Conservation (phyloP, 1,284 basidiomycete genomes). For the Schizophyllum amplum region DNA sequence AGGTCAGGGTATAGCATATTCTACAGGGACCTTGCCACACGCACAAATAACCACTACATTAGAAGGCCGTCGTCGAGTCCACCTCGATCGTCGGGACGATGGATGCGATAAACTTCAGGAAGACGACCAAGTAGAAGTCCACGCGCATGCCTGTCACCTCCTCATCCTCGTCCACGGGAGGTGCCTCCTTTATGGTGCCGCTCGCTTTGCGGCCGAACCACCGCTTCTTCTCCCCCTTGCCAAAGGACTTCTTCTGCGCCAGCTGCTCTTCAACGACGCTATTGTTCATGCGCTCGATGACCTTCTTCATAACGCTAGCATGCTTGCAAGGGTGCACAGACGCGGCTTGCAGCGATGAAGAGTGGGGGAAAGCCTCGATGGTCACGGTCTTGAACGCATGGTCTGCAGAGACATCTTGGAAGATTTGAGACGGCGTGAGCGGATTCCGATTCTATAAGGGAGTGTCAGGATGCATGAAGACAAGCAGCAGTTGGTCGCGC, state of each 20-base stretch:
- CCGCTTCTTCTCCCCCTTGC: conserved; percentile 70
- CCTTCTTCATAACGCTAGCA: conserved; percentile 99
- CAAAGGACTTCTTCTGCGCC: conserved; percentile 40
- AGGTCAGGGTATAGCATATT: too few relatives aligned
- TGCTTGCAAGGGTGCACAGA: conserved; percentile 99
- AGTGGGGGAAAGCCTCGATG: conserved; percentile 96
- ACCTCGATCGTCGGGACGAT: conserved; percentile 95
- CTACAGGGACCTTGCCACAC: too few relatives aligned
- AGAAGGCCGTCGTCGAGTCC: conserved; percentile 84
- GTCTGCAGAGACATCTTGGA: conserved; percentile 96
- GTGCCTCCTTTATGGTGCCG: conserved; percentile 46
- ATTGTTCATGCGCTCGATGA: conserved; percentile 97
- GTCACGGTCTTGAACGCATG: conserved; percentile 99
- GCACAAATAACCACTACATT: conserved; percentile 12
- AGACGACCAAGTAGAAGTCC: conserved; percentile 92
- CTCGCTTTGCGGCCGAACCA: conserved; percentile 76
- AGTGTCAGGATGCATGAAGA: conserved; percentile 6
- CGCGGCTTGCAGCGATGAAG: conserved; percentile 74
- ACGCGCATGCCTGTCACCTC: conserved; percentile 85
- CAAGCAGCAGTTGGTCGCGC: conserved; percentile 13
- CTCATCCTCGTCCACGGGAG: conserved; percentile 47
- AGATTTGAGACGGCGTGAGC: conserved; percentile 84
- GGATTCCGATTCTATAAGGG: conserved; percentile 70
- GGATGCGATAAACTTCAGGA: conserved; percentile 94
- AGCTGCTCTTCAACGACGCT: conserved; percentile 75